Conservation (phyloP, 2,329 filamentous ascomycete genomes). For the Neoscytalidium dimidiatum region DNA sequence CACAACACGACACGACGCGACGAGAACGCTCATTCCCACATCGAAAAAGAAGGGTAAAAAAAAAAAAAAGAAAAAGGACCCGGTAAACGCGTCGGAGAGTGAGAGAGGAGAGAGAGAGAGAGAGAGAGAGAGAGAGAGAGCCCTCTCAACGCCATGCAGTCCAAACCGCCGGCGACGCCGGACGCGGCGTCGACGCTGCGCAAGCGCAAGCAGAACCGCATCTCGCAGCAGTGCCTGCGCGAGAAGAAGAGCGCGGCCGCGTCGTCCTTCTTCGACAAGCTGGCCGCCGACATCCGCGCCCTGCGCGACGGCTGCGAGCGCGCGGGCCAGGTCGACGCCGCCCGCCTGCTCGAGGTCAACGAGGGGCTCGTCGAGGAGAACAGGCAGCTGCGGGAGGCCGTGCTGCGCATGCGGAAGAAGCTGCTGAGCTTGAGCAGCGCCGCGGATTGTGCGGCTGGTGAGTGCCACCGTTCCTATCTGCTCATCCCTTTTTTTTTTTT, state of each 20-base stretch:
- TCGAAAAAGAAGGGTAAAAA: too few relatives aligned
- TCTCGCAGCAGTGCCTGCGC: conserved; percentile 19
- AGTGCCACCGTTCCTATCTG: too few relatives aligned
- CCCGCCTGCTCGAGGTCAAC: neutral
- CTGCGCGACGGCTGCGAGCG: neutral
- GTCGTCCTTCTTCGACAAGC: neutral
- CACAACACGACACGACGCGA: too few relatives aligned
- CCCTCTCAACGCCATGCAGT: neutral
- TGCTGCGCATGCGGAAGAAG: conserved; percentile 14
- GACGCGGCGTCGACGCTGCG: neutral
- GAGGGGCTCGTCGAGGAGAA: conserved; percentile 12
- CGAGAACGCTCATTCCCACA: too few relatives aligned
- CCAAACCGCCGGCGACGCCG: neutral
- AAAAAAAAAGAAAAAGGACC: too few relatives aligned
- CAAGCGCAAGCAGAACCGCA: conserved; percentile 19
- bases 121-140: too few relatives aligned
- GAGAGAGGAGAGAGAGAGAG: too few relatives aligned
- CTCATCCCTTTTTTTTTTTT: too few relatives aligned
- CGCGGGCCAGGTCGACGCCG: neutral
- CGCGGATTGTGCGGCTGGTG: conserved; percentile 11
- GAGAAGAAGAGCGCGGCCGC: conserved; percentile 10
- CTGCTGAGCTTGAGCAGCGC: conserved; percentile 9
- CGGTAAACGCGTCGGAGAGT: too few relatives aligned
- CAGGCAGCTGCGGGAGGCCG: neutral
- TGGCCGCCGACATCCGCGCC: neutral